A percentile compares a stretch with the other conserved stretches of the same genome.
Evolutionary conservation across 2,329 filamentous ascomycete genomes (phyloP).

Genomic region (Fusarium cicatricum): DNA sequence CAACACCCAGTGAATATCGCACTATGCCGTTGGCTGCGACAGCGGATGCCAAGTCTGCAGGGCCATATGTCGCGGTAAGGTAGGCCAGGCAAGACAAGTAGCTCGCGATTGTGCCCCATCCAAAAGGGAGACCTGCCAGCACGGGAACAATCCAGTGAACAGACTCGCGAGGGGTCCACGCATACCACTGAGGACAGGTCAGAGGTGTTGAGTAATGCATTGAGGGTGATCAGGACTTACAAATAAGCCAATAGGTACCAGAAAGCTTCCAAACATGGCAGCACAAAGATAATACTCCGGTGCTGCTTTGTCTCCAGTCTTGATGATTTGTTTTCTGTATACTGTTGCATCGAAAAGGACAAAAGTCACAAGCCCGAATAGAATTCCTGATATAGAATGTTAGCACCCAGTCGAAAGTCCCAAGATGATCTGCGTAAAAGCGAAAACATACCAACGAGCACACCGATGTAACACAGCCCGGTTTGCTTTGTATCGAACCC

Average conservation of each 20-base stretch:
- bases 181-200: slow-evolving; percentile 12
- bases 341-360: slow-evolving; percentile 5
- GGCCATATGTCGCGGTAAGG: background rate
- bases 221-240: background rate
- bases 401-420: fast-evolving
- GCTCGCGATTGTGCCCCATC: slow-evolving; percentile 9
- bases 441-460: slow-evolving; percentile 11
- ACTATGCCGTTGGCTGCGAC: slow-evolving; percentile 9
- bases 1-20: background rate
- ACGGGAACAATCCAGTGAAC: slow-evolving; percentile 18
- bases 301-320: slow-evolving; percentile 1
- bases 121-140: slow-evolving; percentile 9
- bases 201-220: background rate
- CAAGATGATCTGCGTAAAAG: no score
- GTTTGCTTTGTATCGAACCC: slow-evolving; percentile 4
- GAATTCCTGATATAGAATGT: background rate
- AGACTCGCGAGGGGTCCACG: slow-evolving; percentile 7
- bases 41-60: background rate
- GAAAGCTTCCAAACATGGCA: slow-evolving; percentile 3
- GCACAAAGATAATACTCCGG: slow-evolving; percentile 12
- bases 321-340: slow-evolving; percentile 14
- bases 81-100: slow-evolving; percentile 6
- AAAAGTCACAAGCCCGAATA: slow-evolving; percentile 7
- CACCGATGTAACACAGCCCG: slow-evolving; percentile 13
- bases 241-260: slow-evolving; percentile 11